Evolutionary conservation across 352 stramenopile genomes (phyloP).

Genomic region (Pythium periplocum): DNA sequence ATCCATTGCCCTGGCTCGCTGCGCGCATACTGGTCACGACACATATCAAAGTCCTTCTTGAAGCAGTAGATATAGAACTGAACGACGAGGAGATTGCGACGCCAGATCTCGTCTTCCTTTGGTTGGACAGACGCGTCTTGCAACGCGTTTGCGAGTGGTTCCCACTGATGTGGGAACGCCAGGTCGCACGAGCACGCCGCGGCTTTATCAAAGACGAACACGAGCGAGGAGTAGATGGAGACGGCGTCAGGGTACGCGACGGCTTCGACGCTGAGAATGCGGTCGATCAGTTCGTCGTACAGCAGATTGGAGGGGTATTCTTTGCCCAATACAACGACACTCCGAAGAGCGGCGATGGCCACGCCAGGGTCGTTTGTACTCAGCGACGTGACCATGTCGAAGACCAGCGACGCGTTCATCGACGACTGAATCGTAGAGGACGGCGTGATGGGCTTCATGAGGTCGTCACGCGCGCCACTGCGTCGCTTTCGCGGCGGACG

Average conservation of each 20-base stretch:
- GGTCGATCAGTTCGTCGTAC: conserved; percentile 73
- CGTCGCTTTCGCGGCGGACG: conserved; percentile 29
- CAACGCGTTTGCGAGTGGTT: conserved; percentile 46
- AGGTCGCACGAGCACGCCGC: conserved; percentile 51
- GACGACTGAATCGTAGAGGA: conserved; percentile 53
- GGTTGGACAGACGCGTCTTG: conserved; percentile 48
- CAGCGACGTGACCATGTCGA: conserved; percentile 78
- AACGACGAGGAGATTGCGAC: conserved; percentile 62
- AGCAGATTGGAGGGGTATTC: conserved; percentile 79
- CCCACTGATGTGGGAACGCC: conserved; percentile 69
- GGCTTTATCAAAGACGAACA: conserved; percentile 80
- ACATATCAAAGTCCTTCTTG: conserved; percentile 56
- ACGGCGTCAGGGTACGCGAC: conserved; percentile 66
- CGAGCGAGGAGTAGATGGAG: conserved; percentile 70
- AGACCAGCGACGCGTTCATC: conserved; percentile 77
- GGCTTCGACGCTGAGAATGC: conserved; percentile 67
- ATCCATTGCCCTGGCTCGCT: conserved; percentile 48
- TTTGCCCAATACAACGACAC: conserved; percentile 79
- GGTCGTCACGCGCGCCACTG: conserved; percentile 8
- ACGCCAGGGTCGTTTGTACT: conserved; percentile 80
- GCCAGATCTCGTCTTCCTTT: conserved; percentile 45
- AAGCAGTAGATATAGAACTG: conserved; percentile 85
- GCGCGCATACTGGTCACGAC: conserved; percentile 40
- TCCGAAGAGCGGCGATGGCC: conserved; percentile 66
- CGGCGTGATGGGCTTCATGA: conserved; percentile 59